Evolutionary conservation across 1,284 basidiomycete genomes (phyloP), one percentile per base, ranked within the genome.

Genomic region (Ganoderma sp.): DNA sequence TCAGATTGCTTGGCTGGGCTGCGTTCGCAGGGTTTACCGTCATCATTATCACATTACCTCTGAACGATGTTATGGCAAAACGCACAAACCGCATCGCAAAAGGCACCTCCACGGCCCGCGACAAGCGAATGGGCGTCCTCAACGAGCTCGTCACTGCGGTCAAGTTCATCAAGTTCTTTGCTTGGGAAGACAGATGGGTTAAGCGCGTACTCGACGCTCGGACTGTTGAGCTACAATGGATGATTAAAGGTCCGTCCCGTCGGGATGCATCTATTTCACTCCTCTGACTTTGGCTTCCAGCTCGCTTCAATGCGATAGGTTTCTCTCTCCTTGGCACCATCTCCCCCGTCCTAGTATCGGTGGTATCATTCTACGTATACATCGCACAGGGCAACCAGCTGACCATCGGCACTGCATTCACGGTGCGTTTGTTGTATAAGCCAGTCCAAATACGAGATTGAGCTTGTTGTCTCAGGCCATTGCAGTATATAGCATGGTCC

Each of bases 121-220:
- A 98, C 76, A 90, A 90, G 76, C 86, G 96, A 1, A 96, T 98
- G 88, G 86, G 84, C 0, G 90, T 95, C 17, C 80, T 98, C 74
- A 96, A 91, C 68, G 96, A 98, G 79, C 83, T 98, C 15, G 91
- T 97, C 65, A 83, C 87, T 43, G 89, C 90, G 3, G 88, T 93
- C 71, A 93, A 93, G 75, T 94, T 95, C 76, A 91, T 96, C 82
- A 96, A 96, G 74, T 93, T 94, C 80, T 94, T 94, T 70, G 92
- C 91, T 5, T 94, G 92, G 92, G 92, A 94, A 74, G 86, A 88
- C 43, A 82, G 85, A 15, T 94, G 92, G 92, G 90, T 93, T 59
- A 77, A 84, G n/a, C 83, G 87, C 1, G 83, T 82, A 0, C 78
- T 91, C 74, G 85, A 86, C 39, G 85, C 87, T 9, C 83, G 91